Percentiles rank a stretch among this genome's conserved stretches.
These are phyloP conservation scores for Russula earlei DNA, from an alignment of 768 basidiomycete species.

Conservation along the genomic window DNA sequence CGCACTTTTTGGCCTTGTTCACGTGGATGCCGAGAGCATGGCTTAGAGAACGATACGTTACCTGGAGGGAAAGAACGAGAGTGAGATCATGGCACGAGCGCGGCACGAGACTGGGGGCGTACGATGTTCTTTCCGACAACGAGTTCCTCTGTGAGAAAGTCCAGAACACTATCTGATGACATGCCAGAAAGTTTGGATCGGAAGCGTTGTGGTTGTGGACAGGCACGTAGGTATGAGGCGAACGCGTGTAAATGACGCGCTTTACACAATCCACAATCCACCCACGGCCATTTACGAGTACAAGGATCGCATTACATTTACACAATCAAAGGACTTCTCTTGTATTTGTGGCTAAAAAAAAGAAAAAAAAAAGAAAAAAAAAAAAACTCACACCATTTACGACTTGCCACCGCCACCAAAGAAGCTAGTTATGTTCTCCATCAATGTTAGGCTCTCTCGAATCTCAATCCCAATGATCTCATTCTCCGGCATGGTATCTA, in stretches of 20 bases:
- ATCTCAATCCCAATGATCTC: slow-evolving; percentile 7
- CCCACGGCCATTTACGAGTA: too few relatives aligned
- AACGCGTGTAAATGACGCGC: too few relatives aligned
- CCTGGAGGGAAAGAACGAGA: slow-evolving; percentile 32
- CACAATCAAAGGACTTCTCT: too few relatives aligned
- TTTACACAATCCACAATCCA: too few relatives aligned
- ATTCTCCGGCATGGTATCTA: background rate
- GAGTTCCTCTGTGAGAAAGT: slow-evolving; percentile 40
- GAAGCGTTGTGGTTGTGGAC: background rate
- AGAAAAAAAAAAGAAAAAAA: too few relatives aligned
- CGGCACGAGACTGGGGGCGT: slow-evolving; percentile 13
- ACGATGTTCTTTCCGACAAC: slow-evolving; percentile 37
- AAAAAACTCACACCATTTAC: too few relatives aligned
- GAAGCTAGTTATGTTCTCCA: slow-evolving; percentile 10
- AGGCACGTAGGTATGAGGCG: too few relatives aligned
- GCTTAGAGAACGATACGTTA: slow-evolving; percentile 72
- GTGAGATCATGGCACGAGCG: background rate
- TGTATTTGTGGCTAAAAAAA: too few relatives aligned
- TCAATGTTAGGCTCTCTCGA: slow-evolving; percentile 3
- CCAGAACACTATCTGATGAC: slow-evolving; percentile 24
- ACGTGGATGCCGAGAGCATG: slow-evolving; percentile 63
- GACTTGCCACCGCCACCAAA: background rate
- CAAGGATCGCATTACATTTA: too few relatives aligned
- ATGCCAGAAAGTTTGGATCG: background rate
- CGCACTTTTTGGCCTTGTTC: slow-evolving; percentile 70